Base-by-base conservation (phyloP, 768 basidiomycete species). In the Suillus variegatus region DNA sequence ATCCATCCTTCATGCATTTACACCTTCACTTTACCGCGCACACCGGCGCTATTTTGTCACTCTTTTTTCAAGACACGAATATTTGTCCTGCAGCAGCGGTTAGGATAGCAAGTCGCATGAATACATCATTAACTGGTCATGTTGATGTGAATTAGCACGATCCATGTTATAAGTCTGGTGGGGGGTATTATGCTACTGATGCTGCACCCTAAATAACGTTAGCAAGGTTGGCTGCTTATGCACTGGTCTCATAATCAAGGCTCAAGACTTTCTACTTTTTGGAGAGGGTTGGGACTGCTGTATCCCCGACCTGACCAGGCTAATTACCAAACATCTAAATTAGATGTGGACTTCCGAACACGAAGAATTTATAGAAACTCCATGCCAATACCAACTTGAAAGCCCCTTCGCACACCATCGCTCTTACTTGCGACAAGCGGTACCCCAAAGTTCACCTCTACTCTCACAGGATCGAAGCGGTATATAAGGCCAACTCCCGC, bases 401-500 rank as follows among this genome's bases (percentile, higher is more conserved):
- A 78, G 9, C 94, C 94, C 71, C 84, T 87, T 71, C 86, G 82
- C 63, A 77, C 70, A 10, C 86, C 87, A 75, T 93, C 94, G 63
- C 85, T 86, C 70, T 81, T 84, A 54, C 85, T 86, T 2, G 87
- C 85, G 3, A 89, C 84, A 4, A 97, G 80, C 6, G 95, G 95
- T 43, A 97, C 81, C 8, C 94, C 93, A 67, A 97, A 85, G 75
- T 96, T 97, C 65, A 94, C 81, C 76, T 97, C 95, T 35, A 94
- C 82, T n/a, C 95, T 83, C 22, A 94, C 82, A 6, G 93, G 90
- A 66, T 93, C 90, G 68, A 95, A 89, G 43, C 87, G 82, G 72
- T 95, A 96, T 40, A 96, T 85, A 18, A 97, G 78, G 4, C 95
- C 95, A 14, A 95, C 70, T 8, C 95, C 95, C 1, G 85, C 92